phyloP scores from a whole-genome alignment of 768 basidiomycete species.

The Termitomyces sp. region DNA sequence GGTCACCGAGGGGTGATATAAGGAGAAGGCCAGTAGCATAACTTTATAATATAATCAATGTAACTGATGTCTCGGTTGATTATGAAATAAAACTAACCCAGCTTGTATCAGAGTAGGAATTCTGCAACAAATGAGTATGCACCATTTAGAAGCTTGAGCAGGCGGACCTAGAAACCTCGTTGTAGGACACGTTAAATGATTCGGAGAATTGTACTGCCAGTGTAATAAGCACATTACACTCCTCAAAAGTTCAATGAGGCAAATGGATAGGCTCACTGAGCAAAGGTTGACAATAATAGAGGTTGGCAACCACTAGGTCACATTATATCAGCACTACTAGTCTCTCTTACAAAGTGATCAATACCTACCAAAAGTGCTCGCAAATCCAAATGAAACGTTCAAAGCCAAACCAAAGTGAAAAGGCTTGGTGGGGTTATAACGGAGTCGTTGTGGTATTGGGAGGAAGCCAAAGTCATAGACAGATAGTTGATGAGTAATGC shows the following conservation, averaged over 20 bases:
- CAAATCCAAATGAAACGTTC: conserved; percentile 56
- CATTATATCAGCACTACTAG: not conserved
- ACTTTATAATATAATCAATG: conserved; percentile 23
- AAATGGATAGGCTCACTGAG: conserved; percentile 41
- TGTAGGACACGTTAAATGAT: conserved; percentile 31
- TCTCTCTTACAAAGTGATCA: not conserved
- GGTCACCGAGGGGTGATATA: conserved; percentile 78
- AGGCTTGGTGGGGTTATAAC: conserved; percentile 43
- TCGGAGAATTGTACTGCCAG: conserved; percentile 32
- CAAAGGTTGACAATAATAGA: conserved; percentile 82
- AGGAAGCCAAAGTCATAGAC: conserved; percentile 54
- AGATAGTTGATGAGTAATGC: not conserved
- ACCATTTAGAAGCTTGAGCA: not conserved
- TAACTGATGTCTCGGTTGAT: not conserved
- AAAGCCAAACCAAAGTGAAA: conserved; percentile 47
- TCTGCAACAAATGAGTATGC: conserved; percentile 20
- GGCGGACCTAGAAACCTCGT: conserved; percentile 32
- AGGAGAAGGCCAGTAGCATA: conserved; percentile 71
- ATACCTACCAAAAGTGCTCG: conserved; percentile 46
- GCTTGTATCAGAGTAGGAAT: conserved; percentile 66
- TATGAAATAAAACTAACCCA: conserved; percentile 34
- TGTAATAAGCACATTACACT: not conserved
- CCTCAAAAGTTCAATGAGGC: not conserved
- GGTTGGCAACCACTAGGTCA: conserved; percentile 54
- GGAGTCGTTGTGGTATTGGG: conserved; percentile 53